phyloP scores from a whole-genome alignment of 225 moss, liverwort and hornwort species.

The Anthoceros angustus region DNA sequence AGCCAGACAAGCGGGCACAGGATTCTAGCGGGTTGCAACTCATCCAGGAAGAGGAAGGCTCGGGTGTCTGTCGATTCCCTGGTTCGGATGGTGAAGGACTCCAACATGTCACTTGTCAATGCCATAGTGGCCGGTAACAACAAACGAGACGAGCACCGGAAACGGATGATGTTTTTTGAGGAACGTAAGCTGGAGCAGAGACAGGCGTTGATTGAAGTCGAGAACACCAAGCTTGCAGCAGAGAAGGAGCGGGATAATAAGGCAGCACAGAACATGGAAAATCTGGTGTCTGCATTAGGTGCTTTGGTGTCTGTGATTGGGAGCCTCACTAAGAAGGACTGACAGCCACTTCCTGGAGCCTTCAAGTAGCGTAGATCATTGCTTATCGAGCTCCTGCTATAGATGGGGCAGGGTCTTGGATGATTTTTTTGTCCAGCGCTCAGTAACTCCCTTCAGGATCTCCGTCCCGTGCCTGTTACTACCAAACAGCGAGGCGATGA shows the following conservation, averaged over 20 bases:
- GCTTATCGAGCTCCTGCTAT: no score
- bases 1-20: slow-evolving; percentile 3
- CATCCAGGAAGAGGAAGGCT: neutral
- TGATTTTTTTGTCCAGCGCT: no score
- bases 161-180: neutral
- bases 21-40: neutral
- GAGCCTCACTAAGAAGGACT: neutral
- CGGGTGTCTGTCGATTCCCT: neutral
- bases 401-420: no score
- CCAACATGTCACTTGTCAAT: neutral
- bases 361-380: no score
- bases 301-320: neutral
- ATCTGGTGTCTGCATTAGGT: neutral
- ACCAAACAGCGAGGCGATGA: no score
- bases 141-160: neutral
- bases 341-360: no score
- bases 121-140: neutral
- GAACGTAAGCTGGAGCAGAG: neutral
- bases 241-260: neutral
- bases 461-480: no score
- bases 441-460: no score
- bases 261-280: slow-evolving; percentile 1
- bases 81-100: neutral
- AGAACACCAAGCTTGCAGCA: slow-evolving; percentile 2
- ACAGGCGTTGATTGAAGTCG: neutral